Evolutionary conservation across 352 stramenopile species (phyloP), one percentile per base, ranked within the genome.

Genomic region (Phytophthora citrophthora): DNA sequence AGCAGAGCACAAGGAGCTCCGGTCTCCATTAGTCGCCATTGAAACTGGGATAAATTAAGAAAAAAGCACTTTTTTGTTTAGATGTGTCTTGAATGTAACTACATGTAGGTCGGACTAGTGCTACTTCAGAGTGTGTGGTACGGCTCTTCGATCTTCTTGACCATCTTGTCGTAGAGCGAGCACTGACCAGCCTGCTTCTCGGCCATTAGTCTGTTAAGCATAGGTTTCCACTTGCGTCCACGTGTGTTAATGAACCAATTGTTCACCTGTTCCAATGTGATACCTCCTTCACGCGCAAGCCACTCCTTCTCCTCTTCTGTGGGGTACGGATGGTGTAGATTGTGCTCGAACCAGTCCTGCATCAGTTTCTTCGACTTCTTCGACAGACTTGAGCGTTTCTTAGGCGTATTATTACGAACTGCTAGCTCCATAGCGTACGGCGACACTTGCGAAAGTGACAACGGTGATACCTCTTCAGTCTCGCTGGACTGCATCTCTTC

Each of bases 161-260:
- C 80, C 81, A 95, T 90, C 48, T 86, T 73, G 59, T 93, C 84
- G 61, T 82, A 89, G 12, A 92, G 70, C 53, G 74, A 71, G 68
- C 79, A 89, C 29, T 81, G 75, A 20, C 79, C 76, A 0, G 70
- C 73, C 39, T 88, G 68, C 53, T 90, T 91, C 47, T 92, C 76
- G 13, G 76, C 72, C 69, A 93, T 86, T 38, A 95, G 72, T 24
- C 76, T 61, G 54, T 79, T 83, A 13, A 95, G 70, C 84, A 93
- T 91, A 13, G 87, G 87, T 64, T 93, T 93, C 87, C 87, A 95
- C 78, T 93, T 93, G 54, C 87, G 79, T 4, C 83, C 85, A 60
- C 87, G 81, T 40, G 85, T 94, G 63, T 95, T 93, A 61, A 95
- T 93, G 55, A 95, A 95, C 87, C 87, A 95, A 57, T 95, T 95